A percentile compares a stretch with the other conserved stretches of the same genome.
Conservation (phyloP, 768 basidiomycete species). For the Antrodiella citrinella region DNA sequence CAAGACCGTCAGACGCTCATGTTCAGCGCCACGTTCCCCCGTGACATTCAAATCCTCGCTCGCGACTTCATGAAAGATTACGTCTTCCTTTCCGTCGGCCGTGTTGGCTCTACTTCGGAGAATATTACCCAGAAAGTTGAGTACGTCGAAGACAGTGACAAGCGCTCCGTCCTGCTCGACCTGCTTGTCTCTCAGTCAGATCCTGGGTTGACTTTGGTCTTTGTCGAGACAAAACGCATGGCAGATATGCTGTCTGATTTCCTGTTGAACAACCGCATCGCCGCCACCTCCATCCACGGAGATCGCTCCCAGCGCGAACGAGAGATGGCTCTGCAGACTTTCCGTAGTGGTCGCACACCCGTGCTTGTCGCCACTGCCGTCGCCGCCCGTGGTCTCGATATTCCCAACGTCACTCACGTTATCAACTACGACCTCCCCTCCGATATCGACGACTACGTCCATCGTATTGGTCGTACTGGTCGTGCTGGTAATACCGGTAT, state of each 20-base stretch:
- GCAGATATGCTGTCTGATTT: conserved; percentile 98
- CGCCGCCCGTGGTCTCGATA: conserved; percentile 97
- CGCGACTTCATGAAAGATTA: conserved; percentile 98
- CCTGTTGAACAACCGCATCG: conserved; percentile 72
- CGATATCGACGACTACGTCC: conserved; percentile 98
- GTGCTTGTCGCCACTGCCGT: conserved; percentile 98
- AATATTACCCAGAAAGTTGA: conserved; percentile 99
- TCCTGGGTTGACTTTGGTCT: conserved; percentile 82
- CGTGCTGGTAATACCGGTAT: conserved; percentile 98
- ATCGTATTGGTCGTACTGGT: conserved; percentile 96
- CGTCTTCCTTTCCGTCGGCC: conserved; percentile 96
- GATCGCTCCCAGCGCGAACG: conserved; percentile 97
- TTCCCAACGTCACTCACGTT: conserved; percentile 98
- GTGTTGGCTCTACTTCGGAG: conserved; percentile 97
- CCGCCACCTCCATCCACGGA: conserved; percentile 96
- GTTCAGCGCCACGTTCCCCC: conserved; percentile 99
- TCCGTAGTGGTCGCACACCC: conserved; percentile 91
- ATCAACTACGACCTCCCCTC: conserved; percentile 97
- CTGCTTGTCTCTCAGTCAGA: conserved; percentile 74
- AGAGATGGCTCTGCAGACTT: conserved; percentile 90
- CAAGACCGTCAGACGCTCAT: conserved; percentile 94
- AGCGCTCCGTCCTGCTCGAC: conserved; percentile 93
- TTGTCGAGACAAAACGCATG: conserved; percentile 99
- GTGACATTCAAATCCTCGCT: conserved; percentile 96
- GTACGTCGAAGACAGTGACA: conserved; percentile 95